Evolutionary conservation across 2,329 filamentous ascomycete genomes (phyloP).

Genomic region (Xylaria sp.): DNA sequence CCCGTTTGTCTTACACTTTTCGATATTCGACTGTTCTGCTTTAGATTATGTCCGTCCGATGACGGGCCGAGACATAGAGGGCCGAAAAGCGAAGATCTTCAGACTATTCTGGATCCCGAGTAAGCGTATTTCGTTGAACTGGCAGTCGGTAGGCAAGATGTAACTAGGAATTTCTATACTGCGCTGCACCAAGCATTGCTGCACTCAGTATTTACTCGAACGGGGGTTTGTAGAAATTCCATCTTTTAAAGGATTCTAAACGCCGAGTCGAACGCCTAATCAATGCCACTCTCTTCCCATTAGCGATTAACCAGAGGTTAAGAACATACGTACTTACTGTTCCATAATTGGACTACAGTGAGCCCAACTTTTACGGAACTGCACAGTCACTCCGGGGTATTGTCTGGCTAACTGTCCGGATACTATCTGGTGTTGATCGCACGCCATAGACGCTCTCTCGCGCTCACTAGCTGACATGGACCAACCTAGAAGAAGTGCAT

Average conservation of each 20-base stretch:
- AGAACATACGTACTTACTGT: too few species aligned
- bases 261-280: too few species aligned
- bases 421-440: neutral
- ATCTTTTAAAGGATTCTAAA: too few species aligned
- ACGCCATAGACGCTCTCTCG: neutral
- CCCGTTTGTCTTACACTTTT: neutral
- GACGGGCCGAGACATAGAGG: neutral
- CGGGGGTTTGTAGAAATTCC: too few species aligned
- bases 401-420: neutral
- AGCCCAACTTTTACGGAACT: too few species aligned
- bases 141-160: neutral
- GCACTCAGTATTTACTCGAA: too few species aligned
- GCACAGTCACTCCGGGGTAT: too few species aligned
- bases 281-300: too few species aligned
- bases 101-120: neutral
- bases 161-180: too few species aligned
- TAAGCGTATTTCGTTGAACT: neutral
- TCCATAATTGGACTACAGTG: too few species aligned
- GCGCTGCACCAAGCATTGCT: too few species aligned
- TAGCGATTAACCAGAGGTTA: too few species aligned
- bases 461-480: neutral
- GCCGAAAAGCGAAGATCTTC: neutral
- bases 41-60: neutral
- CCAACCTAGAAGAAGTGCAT: constrained; percentile 5
- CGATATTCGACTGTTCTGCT: neutral